These are phyloP conservation scores for Trametes punicea DNA, from an alignment of 768 basidiomycete genomes.

Conservation along the genomic window DNA sequence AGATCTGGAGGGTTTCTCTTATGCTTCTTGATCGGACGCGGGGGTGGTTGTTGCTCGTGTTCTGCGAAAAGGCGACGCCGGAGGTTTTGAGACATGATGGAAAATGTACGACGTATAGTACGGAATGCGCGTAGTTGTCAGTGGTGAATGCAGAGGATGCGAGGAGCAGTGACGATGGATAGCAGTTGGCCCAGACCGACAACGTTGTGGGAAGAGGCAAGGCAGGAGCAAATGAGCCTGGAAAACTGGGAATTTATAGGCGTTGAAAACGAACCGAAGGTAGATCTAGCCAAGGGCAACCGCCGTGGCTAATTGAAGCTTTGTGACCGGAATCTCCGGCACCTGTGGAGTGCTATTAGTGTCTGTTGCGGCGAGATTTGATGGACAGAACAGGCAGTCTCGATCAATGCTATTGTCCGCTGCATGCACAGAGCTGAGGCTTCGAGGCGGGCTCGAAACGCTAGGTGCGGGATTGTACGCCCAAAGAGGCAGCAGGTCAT, in stretches of 20 bases:
- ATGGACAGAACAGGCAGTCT: conserved; percentile 5
- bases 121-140: conserved; percentile 10
- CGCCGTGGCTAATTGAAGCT: conserved; percentile 15
- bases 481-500: conserved; percentile 9
- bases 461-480: conserved; percentile 9
- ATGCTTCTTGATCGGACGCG: conserved; percentile 44
- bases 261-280: conserved; percentile 23
- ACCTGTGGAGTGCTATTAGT: conserved; percentile 14
- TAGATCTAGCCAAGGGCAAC: conserved; percentile 16
- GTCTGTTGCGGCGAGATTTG: conserved; percentile 2
- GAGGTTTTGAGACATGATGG: conserved; percentile 13
- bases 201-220: conserved; percentile 11
- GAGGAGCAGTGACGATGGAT: background rate
- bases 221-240: conserved; percentile 9
- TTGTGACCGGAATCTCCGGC: conserved; percentile 16
- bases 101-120: conserved; percentile 9
- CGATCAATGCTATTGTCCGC: conserved; percentile 19
- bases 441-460: conserved; percentile 1
- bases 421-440: conserved; percentile 3
- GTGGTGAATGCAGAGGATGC: background rate
- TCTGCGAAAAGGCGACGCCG: conserved; percentile 14
- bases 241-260: conserved; percentile 6
- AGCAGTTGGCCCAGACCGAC: conserved; percentile 5
- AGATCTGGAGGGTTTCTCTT: conserved; percentile 34
- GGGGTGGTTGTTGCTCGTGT: conserved; percentile 31